Evolutionary conservation across 352 stramenopile genomes (phyloP), one percentile per base, ranked within the genome.

Genomic region (Pythium myriotylum): DNA sequence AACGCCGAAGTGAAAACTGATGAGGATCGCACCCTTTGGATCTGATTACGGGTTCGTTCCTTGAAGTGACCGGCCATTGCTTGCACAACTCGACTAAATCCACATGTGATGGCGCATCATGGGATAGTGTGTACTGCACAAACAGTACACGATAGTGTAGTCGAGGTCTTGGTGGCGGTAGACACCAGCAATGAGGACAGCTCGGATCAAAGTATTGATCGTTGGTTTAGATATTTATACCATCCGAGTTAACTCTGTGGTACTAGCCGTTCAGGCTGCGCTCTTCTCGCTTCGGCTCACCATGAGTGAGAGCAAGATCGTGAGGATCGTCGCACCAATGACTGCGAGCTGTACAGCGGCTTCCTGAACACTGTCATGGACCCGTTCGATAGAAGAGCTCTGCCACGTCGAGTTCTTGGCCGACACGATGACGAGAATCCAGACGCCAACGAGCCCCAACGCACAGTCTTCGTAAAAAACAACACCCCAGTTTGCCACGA

Each of bases 351-450:
- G 54, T n/a, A 62, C 43, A 23, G 54, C 54, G 32, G 50, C 40
- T n/a, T 62, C 54, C 9, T 54, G 43, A n/a, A 62, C 54, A 33
- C 37, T 55, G 54, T 62, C 54, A 22, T 62, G 54, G 54, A 62
- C 33, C 54, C 54, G 43, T 27, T 62, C 54, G 13, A 62, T 53
- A 17, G 54, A 27, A 10, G 45, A 19, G 33, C 54, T 62, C 23
- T 35, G n/a, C 54, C 54, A 62, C n/a, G 45, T 5, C 22, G 54
- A 55, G 45, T 26, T 46, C 45, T 62, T 62, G 32, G 43, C 24
- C 19, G 54, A 53, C 3, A 55, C 47, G 0, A 51, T 39, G 32
- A 62, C 43, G 23, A 62, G 33, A 20, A 46, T 35, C 54, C 54
- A 55, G 8, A 50, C 47, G 35, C 54, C 46, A 12, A 54, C 14